Base-by-base conservation (phyloP, 345 rosid species). In the Trapa incisa region DNA sequence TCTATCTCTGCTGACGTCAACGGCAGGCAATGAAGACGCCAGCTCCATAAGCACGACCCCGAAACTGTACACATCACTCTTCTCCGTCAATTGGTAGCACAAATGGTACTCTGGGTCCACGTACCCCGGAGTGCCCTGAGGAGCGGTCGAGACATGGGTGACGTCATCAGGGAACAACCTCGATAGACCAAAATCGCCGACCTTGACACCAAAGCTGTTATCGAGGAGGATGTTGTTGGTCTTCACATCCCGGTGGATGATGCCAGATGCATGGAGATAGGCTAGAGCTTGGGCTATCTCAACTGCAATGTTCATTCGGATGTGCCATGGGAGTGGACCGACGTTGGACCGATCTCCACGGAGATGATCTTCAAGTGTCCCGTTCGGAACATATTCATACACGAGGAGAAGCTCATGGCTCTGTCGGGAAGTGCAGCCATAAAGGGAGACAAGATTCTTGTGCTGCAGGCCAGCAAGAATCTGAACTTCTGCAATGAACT, bases 41-140 rank as follows among this genome's bases (percentile, higher is more conserved):
- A 88, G 86, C 80, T 88, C 91, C 11, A 75, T 67, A 35, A 88
- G 80, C 11, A 88, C 91, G n/a, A 88, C 94, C 14, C 87, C 91
- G 37, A 88, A 88, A 77, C 94, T 88, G 47, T 84, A 88, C 0
- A 88, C 91, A 42, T 88, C 94, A 45, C 94, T 88, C 77, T 81
- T 85, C 48, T 74, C 81, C 0, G 85, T 87, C n/a, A 87, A 78
- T 70, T 82, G 87, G 78, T 86, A 88, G 69, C 80, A 81, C 10
- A 69, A 82, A 54, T 86, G 77, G 70, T 88, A 88, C 22, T 88
- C 91, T 0, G 91, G 94, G 41, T 88, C 91, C 42, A 86, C 82
- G 45, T 82, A 84, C 48, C 90, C 94, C 0, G 90, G 87, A 58
- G 88, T 85, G 15, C 93, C 93, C 60, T 87, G 89, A 69, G 94